Evolutionary conservation across 768 basidiomycete genomes (phyloP), one percentile per base, ranked within the genome.

Genomic region (Mycena galopus): DNA sequence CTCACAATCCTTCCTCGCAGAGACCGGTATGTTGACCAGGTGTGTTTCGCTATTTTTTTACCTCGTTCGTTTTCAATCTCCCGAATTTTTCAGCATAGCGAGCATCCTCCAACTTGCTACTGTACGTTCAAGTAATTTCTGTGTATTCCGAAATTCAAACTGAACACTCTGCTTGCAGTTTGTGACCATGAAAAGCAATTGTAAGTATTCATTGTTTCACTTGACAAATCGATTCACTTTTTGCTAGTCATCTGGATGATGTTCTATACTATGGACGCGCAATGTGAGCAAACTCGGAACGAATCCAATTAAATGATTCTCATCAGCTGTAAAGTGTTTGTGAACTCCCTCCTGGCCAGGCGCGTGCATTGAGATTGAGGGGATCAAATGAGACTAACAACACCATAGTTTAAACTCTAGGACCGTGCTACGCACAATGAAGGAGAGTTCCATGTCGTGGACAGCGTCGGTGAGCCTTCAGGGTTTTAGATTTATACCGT

Each of bases 21-120:
- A 60, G 35, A 60, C 58, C n/a, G 58, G 58, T 1, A 39, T 60
- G 35, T 60, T 60, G 11, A 60, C 39, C 35, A 60, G 58, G 58
- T 60, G 23, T 17, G 58, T 42, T 60, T 25, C 8, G 14, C 33
- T n/a, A 27, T 14, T 21, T 21, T 47, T 10, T 6, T n/a, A n/a
- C 21, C 44, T 47, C 19, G 17, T 19, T 25, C 29, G 7, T 27
- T 35, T 35, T 35, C 56, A 30, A 27, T 33, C 9, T n/a, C 30
- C 21, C 6, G 29, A n/a, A 56, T 56, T 14, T 32, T 29, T 10
- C 21, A 56, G 55, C 30, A 16, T 32, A 14, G 30, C 25, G 55
- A 56, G 55, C 27, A 56, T 56, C 55, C 9, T 25, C 29, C 30
- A 14, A 17, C 55, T 56, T 29, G 30, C 30, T 30, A 17, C 2